Evolutionary conservation across 2,329 filamentous ascomycete species (phyloP), one percentile per base, ranked within the genome.

Genomic region (Grosmannia serpens): DNA sequence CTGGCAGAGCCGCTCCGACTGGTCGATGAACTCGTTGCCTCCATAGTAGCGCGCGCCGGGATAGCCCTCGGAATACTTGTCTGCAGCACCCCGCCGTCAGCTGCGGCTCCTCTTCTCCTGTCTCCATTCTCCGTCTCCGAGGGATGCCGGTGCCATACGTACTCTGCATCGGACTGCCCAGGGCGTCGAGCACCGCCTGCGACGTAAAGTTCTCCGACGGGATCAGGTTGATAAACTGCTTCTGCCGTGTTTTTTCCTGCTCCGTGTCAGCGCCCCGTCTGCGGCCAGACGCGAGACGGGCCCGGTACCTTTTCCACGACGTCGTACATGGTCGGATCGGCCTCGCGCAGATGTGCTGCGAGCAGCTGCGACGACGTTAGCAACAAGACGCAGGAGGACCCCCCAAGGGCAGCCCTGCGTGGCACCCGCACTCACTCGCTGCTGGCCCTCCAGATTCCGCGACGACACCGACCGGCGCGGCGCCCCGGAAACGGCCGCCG

Each of bases 1-100:
- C 75, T 97, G 94, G 74, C 92, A 97, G 53, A 96, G 78, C 53
- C 87, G 79, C 76, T 97, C 92, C 7, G 92, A 84, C 68, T 90
- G 83, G 69, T 97, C 92, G 68, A 97, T 97, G 73, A 91, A 91
- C 74, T 96, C 88, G 72, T 97, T 97, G 64, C 92, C 92, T 57
- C 92, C 92, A 70, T 97, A 97, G 77, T 97, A 97, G 70, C 92
- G 82, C 61, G 92, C 92, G 59, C 94, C 94, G 35, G 92, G 94
- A 68, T 99, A 99, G 56, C 94, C 94, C 74, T 99, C 94, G 0
- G 94, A 97, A 76, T 99, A 99, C 73, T 99, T 97, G 75, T 97
- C 89, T 88, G 44, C 6, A 15, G 2, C 8, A 20, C 8, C 11
- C 8, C 6, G 10, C 13, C 9, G 31, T 53, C 13, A 38, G 41